These are phyloP conservation scores for Neofusicoccum sp. DNA, from an alignment of 2,329 filamentous ascomycete species.

Conservation along the genomic window DNA sequence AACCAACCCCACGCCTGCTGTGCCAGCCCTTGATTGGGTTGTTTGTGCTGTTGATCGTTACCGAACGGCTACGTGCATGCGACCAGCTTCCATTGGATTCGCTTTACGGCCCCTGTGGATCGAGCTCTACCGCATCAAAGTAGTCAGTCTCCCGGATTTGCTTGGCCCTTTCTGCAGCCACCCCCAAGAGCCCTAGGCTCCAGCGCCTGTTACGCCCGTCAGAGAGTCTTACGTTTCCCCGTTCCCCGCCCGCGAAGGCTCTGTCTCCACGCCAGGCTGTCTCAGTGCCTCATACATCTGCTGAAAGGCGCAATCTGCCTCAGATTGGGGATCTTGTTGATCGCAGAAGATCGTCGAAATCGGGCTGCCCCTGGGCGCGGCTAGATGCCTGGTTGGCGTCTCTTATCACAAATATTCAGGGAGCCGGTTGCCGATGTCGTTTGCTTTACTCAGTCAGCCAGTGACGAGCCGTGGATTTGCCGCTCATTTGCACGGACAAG, in stretches of 20 bases:
- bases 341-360: neutral
- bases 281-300: slow-evolving; percentile 1
- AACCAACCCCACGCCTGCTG: neutral
- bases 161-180: slow-evolving; percentile 17
- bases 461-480: slow-evolving; percentile 12
- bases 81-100: slow-evolving; percentile 11
- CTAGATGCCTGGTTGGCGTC: slow-evolving; percentile 2
- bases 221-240: slow-evolving; percentile 4
- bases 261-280: neutral
- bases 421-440: slow-evolving; percentile 2
- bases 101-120: slow-evolving; percentile 10
- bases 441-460: slow-evolving; percentile 13
- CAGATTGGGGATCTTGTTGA: neutral
- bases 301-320: neutral
- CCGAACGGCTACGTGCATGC: slow-evolving; percentile 4
- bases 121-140: neutral
- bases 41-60: slow-evolving; percentile 4
- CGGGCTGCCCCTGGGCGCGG: neutral
- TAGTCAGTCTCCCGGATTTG: neutral
- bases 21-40: slow-evolving; percentile 15
- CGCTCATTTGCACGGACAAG: slow-evolving; percentile 11
- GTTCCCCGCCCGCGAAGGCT: neutral
- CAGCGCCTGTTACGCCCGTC: neutral
- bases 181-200: neutral
- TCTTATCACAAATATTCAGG: slow-evolving; percentile 16